A percentile compares a stretch with the other conserved stretches of the same genome.
Evolutionary conservation across 2,329 filamentous ascomycete genomes (phyloP).

Genomic region (Epicoccum sorghinum): DNA sequence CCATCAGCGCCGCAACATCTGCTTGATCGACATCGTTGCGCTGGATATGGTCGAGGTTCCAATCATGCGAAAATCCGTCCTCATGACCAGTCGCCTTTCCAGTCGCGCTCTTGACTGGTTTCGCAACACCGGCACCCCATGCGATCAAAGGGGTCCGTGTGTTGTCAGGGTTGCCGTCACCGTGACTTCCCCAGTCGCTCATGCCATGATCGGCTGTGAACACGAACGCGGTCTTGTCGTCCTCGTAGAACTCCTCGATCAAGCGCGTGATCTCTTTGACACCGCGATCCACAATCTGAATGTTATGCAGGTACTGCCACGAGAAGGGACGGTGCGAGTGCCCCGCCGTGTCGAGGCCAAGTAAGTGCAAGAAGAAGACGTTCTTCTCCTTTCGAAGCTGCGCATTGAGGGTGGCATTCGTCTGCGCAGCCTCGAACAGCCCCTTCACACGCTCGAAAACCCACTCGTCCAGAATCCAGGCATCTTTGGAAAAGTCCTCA

Average conservation of each 20-base stretch:
- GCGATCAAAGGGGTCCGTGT: slow-evolving; percentile 90
- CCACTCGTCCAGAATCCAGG: slow-evolving; percentile 84
- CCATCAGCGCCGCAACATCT: slow-evolving; percentile 94
- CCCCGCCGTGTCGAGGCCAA: slow-evolving; percentile 89
- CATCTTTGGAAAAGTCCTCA: slow-evolving; percentile 88
- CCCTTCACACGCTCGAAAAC: slow-evolving; percentile 93
- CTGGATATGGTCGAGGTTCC: slow-evolving; percentile 79
- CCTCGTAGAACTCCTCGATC: slow-evolving; percentile 83
- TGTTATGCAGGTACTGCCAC: slow-evolving; percentile 91
- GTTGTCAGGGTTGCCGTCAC: slow-evolving; percentile 96
- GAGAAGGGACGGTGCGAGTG: slow-evolving; percentile 90
- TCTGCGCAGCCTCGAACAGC: slow-evolving; percentile 80
- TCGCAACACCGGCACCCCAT: slow-evolving; percentile 91
- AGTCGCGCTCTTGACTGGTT: slow-evolving; percentile 64
- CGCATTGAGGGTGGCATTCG: slow-evolving; percentile 74
- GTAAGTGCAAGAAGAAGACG: slow-evolving; percentile 93
- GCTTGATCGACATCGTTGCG: slow-evolving; percentile 93
- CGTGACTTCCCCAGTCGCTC: slow-evolving; percentile 99
- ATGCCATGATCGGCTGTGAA: slow-evolving; percentile 99
- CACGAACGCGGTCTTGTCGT: slow-evolving; percentile 86
- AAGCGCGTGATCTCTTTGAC: slow-evolving; percentile 82
- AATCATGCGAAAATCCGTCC: slow-evolving; percentile 84
- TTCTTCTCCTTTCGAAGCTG: slow-evolving; percentile 80
- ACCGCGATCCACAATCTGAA: slow-evolving; percentile 90
- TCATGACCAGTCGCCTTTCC: slow-evolving; percentile 81